Conservation (phyloP, 1,284 basidiomycete species). For the Pseudozyma pruni region DNA sequence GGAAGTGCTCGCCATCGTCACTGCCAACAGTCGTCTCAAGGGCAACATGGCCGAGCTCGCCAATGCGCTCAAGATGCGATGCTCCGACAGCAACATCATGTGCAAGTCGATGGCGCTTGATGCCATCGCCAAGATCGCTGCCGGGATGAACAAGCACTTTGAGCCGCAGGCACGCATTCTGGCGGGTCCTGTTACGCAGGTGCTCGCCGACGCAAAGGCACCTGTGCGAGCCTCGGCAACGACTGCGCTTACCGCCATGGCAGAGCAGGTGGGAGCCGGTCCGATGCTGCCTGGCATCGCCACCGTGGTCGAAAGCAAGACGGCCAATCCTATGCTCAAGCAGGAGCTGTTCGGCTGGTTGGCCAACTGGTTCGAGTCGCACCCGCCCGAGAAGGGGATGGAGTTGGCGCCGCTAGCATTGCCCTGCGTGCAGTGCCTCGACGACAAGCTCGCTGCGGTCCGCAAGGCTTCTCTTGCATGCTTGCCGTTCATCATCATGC, state of each 20-base stretch:
- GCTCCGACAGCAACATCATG: slow-evolving; percentile 91
- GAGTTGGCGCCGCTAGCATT: slow-evolving; percentile 81
- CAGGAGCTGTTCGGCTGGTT: slow-evolving; percentile 87
- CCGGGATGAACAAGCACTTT: slow-evolving; percentile 93
- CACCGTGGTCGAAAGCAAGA: slow-evolving; percentile 77
- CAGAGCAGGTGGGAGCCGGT: slow-evolving; percentile 84
- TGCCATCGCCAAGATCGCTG: slow-evolving; percentile 86
- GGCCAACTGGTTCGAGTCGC: slow-evolving; percentile 79
- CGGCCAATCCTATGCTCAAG: slow-evolving; percentile 87
- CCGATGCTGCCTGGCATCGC: slow-evolving; percentile 81
- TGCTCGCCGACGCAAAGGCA: slow-evolving; percentile 92
- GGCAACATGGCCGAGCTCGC: slow-evolving; percentile 86
- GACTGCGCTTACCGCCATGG: slow-evolving; percentile 83
- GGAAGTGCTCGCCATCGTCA: slow-evolving; percentile 81
- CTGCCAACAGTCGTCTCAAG: slow-evolving; percentile 91
- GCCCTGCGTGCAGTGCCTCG: slow-evolving; percentile 82
- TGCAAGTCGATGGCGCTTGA: slow-evolving; percentile 91
- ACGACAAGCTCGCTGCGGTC: slow-evolving; percentile 91
- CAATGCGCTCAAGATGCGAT: slow-evolving; percentile 85
- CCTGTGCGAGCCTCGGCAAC: slow-evolving; percentile 83
- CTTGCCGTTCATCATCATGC: slow-evolving; percentile 81
- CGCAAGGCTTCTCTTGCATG: slow-evolving; percentile 88
- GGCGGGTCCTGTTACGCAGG: slow-evolving; percentile 80
- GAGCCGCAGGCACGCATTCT: slow-evolving; percentile 87
- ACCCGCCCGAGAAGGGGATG: slow-evolving; percentile 71